Conservation (phyloP, 73 alveolate species). For the Paramecium primaurelia region DNA sequence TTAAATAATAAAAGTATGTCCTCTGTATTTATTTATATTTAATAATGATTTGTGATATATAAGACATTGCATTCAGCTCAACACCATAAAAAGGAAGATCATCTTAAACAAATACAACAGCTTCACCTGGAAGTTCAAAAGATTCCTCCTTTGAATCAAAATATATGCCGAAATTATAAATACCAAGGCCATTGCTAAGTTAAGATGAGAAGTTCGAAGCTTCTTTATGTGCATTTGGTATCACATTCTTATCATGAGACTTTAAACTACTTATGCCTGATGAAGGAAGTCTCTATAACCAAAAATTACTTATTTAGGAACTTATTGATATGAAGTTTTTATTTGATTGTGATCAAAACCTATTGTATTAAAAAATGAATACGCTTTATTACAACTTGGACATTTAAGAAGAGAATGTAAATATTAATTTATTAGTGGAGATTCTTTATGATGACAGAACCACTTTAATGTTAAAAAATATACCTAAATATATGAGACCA, state of each 20-base stretch:
- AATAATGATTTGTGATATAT: not conserved
- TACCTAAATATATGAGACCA: slow-evolving; percentile 35
- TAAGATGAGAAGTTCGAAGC: slow-evolving; percentile 37
- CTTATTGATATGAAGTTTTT: not conserved
- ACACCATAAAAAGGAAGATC: not conserved
- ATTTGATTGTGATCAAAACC: not conserved
- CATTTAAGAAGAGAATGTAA: not conserved
- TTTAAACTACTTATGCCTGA: slow-evolving; percentile 13
- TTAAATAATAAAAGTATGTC: not conserved
- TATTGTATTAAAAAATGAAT: not conserved
- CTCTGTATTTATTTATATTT: not conserved
- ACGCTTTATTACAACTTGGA: not conserved
- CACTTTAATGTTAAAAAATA: not conserved
- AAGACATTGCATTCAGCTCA: not conserved
- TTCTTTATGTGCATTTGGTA: slow-evolving; percentile 28
- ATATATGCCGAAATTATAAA: not conserved
- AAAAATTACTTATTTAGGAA: not conserved
- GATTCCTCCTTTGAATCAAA: slow-evolving; percentile 20
- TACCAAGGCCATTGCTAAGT: not conserved
- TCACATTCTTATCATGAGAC: not conserved
- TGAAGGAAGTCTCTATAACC: not conserved
- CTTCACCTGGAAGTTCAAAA: not conserved
- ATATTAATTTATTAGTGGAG: not conserved
- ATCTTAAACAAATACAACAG: slow-evolving; percentile 4
- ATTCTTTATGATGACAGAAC: slow-evolving; percentile 30